phyloP scores from a whole-genome alignment of 2,329 filamentous ascomycete genomes.

The Blastomyces silverae region DNA sequence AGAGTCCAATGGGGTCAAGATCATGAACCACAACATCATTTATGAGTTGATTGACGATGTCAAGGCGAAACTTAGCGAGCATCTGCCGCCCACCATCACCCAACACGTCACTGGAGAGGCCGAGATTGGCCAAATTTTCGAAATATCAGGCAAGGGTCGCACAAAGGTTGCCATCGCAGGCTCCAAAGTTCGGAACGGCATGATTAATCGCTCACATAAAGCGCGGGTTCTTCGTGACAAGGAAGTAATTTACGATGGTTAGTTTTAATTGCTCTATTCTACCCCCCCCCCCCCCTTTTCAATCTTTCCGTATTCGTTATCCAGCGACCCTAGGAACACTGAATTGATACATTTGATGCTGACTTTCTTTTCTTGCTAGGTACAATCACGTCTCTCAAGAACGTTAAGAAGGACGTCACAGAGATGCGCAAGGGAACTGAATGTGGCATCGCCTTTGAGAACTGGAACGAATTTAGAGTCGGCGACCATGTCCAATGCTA shows the following conservation, averaged over 20 bases:
- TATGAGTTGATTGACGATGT: slow-evolving; percentile 48
- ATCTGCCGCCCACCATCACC: slow-evolving; percentile 60
- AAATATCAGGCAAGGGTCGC: slow-evolving; percentile 69
- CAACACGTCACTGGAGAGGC: slow-evolving; percentile 78
- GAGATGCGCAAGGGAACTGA: slow-evolving; percentile 92
- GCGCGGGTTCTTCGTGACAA: slow-evolving; percentile 66
- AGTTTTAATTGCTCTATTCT: slow-evolving; percentile 37
- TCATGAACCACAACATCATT: slow-evolving; percentile 71
- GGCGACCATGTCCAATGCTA: slow-evolving; percentile 87
- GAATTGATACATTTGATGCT: slow-evolving; percentile 14
- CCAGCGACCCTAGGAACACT: neutral
- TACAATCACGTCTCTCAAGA: slow-evolving; percentile 71
- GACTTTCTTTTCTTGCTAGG: slow-evolving; percentile 46
- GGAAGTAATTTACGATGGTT: slow-evolving; percentile 73
- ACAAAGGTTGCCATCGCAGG: slow-evolving; percentile 72
- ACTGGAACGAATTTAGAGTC: slow-evolving; percentile 67
- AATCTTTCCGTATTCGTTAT: slow-evolving; percentile 9
- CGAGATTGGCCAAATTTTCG: slow-evolving; percentile 74
- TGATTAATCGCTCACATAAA: slow-evolving; percentile 56
- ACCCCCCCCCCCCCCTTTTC: slow-evolving; percentile 11
- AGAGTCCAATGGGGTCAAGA: slow-evolving; percentile 61
- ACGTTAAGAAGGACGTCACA: slow-evolving; percentile 81
- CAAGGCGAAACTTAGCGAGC: slow-evolving; percentile 57
- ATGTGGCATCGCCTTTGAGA: slow-evolving; percentile 79
- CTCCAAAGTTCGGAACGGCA: slow-evolving; percentile 77